Base-by-base conservation (phyloP, 495 filamentous ascomycete species). In the Penicillium ochrochloron region DNA sequence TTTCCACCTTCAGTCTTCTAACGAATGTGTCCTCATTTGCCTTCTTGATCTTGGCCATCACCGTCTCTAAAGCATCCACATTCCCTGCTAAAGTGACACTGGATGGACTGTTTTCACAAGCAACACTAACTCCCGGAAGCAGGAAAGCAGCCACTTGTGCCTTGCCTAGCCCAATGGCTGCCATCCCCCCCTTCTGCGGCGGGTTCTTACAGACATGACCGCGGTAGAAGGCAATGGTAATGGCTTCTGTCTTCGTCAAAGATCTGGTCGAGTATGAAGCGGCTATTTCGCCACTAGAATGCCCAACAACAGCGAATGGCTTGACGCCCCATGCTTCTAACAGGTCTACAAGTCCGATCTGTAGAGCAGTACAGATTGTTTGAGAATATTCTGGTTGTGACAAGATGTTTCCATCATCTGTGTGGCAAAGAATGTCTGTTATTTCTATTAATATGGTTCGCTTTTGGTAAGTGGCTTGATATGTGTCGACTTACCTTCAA, bases 221-320 rank as follows among this genome's bases (percentile, higher is more conserved):
- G 12, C 35, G 35, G 35, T 39, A 39, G 35, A 39, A 39, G 35
- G 35, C 35, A 39, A 39, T 39, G 35, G 12, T 39, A 14, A 39
- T 39, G 35, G 35, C 35, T 39, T 39, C 35, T 15, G 35, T 39
- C 35, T 39, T 39, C 12, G 78, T 77, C 12, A 88, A 57, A 5
- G 71, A 74, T 5, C 80, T 84, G 12, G 84, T 77, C 15, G 85
- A 84, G 70, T 87, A 89, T 0, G 86, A 2, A 80, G 35, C 35
- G 4, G 35, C 35, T 39, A 39, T 39, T 39, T 39, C 35, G 35
- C 35, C 35, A 39, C 35, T 83, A 0, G 85, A 88, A 69, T 90
- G 87, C 2, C 87, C 87, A 5, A 86, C 68, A 0, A 87, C 85
- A 3, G 77, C 78, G 31, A 75, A 64, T 12, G 84, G 82, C 3